Percentiles rank a stretch among this genome's conserved stretches.
phyloP scores from a whole-genome alignment of 495 filamentous ascomycete species.

The Penicillium diatomitis region DNA sequence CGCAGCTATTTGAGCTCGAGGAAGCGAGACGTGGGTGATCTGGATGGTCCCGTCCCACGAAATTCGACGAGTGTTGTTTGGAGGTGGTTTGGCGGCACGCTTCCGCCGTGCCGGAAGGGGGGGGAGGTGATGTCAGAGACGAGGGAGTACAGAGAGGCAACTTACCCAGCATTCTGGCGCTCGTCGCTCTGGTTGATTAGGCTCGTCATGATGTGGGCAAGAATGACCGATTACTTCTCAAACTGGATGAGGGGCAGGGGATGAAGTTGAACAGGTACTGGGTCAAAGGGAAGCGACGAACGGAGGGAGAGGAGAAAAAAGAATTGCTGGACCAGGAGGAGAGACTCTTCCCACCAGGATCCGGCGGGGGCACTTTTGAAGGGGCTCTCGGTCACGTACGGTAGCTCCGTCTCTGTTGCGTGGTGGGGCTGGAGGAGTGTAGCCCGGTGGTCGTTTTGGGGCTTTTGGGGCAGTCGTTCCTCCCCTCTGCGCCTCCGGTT shows the following conservation, averaged over 20 bases:
- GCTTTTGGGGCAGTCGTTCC: conserved; percentile 10
- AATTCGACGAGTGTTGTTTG: not conserved
- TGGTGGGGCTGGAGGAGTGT: conserved; percentile 14
- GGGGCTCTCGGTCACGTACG: conserved; percentile 7
- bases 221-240: not conserved
- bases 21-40: not conserved
- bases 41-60: not conserved
- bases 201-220: conserved; percentile 48
- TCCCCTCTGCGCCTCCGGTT: not conserved
- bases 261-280: not conserved
- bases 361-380: conserved; percentile 38
- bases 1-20: too few species aligned
- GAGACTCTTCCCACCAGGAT: conserved; percentile 16
- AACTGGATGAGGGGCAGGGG: not conserved
- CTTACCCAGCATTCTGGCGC: conserved; percentile 56
- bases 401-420: conserved; percentile 13
- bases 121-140: conserved; percentile 42
- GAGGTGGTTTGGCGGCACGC: conserved; percentile 9
- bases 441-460: conserved; percentile 2
- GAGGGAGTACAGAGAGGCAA: conserved; percentile 18
- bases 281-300: conserved; percentile 11
- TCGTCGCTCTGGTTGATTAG: conserved; percentile 55
- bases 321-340: conserved; percentile 13
- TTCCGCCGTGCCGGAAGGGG: conserved; percentile 17
- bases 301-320: conserved; percentile 6